phyloP scores from a whole-genome alignment of 2,329 filamentous ascomycete genomes.

The Didymellaceae sp. region DNA sequence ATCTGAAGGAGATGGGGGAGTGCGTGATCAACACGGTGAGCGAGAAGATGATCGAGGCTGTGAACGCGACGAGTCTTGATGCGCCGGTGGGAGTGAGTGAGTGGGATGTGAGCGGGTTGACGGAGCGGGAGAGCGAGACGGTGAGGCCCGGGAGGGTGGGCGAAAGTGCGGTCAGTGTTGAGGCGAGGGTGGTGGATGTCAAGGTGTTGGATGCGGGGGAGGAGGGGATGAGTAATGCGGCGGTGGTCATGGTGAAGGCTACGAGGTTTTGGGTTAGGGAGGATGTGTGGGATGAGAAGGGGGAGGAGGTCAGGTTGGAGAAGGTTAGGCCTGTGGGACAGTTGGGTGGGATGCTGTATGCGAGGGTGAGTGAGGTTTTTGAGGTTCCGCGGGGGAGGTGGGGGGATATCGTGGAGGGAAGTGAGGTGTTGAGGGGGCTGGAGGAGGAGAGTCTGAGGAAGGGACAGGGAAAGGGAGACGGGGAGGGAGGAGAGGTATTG shows the following conservation, averaged over 20 bases:
- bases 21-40: conserved; percentile 76
- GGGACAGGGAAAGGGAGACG: too few relatives aligned
- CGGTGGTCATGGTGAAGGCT: conserved; percentile 72
- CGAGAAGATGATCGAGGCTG: conserved; percentile 81
- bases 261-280: conserved; percentile 83
- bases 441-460: too few relatives aligned
- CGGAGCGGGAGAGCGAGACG: conserved; percentile 66
- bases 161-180: conserved; percentile 79
- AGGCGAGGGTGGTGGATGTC: conserved; percentile 73
- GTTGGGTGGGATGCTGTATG: conserved; percentile 83
- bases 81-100: conserved; percentile 76
- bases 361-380: conserved; percentile 28
- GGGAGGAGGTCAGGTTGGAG: conserved; percentile 71
- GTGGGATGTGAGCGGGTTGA: conserved; percentile 77
- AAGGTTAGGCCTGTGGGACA: conserved; percentile 75
- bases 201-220: conserved; percentile 78
- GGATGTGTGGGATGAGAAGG: conserved; percentile 79
- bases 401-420: too few relatives aligned
- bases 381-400: not conserved
- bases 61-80: conserved; percentile 76
- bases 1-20: conserved; percentile 31
- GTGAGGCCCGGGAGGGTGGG: conserved; percentile 73
- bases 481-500: too few relatives aligned
- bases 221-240: conserved; percentile 71
- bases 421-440: too few relatives aligned